Percentiles rank a stretch among this genome's conserved stretches.
phyloP scores from a whole-genome alignment of 768 basidiomycete species.

The Clitopilus passeckerianus region DNA sequence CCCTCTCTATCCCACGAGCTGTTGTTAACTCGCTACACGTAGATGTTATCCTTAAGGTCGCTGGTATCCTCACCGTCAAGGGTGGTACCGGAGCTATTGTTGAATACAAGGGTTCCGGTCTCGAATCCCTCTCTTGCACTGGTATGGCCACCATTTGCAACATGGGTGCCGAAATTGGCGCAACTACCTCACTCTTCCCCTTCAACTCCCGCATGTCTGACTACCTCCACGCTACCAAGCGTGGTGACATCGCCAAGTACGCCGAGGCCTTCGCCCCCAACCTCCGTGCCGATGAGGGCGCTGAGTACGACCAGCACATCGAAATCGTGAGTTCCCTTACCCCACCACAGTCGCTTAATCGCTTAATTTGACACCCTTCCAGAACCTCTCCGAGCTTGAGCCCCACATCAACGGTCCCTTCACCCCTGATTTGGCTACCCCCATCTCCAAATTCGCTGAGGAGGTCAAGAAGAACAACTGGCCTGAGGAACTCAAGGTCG shows the following conservation, averaged over 20 bases:
- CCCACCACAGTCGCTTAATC: not conserved
- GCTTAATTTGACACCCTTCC: conserved; percentile 3
- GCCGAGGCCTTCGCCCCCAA: conserved; percentile 89
- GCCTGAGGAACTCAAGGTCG: conserved; percentile 96
- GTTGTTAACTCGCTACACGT: conserved; percentile 5
- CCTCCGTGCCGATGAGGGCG: conserved; percentile 79
- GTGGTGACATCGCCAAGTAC: conserved; percentile 81
- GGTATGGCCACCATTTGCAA: conserved; percentile 99
- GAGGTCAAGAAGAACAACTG: conserved; percentile 94
- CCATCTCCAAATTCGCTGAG: conserved; percentile 90
- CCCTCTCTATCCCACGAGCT: not conserved
- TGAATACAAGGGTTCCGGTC: conserved; percentile 93
- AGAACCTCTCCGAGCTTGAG: conserved; percentile 96
- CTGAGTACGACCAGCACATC: conserved; percentile 92
- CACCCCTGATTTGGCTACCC: conserved; percentile 99
- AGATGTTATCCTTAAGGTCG: conserved; percentile 99
- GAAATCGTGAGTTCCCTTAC: conserved; percentile 63
- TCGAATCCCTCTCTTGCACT: conserved; percentile 94
- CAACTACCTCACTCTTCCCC: conserved; percentile 98
- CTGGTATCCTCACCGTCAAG: conserved; percentile 98
- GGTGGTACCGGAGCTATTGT: conserved; percentile 99
- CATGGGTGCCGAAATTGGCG: conserved; percentile 99
- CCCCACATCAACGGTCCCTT: conserved; percentile 99
- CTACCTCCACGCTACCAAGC: conserved; percentile 95
- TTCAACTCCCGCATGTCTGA: conserved; percentile 93